Evolutionary conservation across 2,329 filamentous ascomycete genomes (phyloP).

Genomic region (Stachybotrys echinatus): DNA sequence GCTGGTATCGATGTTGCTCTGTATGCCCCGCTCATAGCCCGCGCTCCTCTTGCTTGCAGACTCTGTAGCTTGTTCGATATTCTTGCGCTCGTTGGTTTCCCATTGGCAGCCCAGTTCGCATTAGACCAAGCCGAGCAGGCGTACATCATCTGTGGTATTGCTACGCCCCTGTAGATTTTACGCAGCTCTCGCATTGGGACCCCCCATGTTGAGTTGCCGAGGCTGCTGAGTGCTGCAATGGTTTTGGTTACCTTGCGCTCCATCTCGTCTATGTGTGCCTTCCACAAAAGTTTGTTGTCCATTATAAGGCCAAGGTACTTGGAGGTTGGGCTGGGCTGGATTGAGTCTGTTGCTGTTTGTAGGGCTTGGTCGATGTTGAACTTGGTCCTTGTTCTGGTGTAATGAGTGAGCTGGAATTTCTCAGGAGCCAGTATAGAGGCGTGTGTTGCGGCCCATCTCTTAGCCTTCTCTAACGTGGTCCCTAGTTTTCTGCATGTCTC

Average conservation of each 20-base stretch:
- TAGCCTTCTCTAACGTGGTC: neutral
- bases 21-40: slow-evolving; percentile 1
- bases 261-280: neutral
- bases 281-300: neutral
- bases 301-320: neutral
- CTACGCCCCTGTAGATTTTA: neutral
- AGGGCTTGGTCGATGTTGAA: neutral
- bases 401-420: neutral
- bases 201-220: neutral
- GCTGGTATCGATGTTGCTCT: slow-evolving; percentile 1
- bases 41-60: slow-evolving; percentile 2
- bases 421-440: neutral
- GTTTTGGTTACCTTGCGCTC: neutral
- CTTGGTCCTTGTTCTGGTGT: neutral
- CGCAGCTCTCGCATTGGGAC: neutral
- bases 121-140: slow-evolving; percentile 1
- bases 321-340: neutral
- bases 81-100: neutral
- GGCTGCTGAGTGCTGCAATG: neutral
- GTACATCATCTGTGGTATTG: neutral
- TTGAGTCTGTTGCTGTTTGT: neutral
- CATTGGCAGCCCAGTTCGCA: neutral
- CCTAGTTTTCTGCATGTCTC: neutral
- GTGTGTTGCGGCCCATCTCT: neutral
- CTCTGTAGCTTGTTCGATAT: neutral